A percentile compares a stretch with the other conserved stretches of the same genome.
These are phyloP conservation scores for Fraxinus baroniana DNA, from an alignment of 305 asterid species.

Conservation along the genomic window DNA sequence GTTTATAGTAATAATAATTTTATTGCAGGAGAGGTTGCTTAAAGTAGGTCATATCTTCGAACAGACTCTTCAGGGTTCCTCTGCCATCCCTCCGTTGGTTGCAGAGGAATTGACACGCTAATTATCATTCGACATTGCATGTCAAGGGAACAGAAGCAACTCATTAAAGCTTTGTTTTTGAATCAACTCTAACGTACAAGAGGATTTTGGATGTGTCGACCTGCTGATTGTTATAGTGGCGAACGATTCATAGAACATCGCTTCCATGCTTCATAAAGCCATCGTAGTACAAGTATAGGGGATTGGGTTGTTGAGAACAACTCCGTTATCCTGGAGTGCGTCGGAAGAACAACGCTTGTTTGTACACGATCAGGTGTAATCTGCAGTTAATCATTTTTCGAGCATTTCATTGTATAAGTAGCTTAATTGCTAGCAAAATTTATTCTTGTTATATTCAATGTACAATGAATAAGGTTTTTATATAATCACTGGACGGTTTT, in stretches of 20 bases:
- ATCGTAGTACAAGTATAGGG: background rate
- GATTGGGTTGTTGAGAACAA: background rate
- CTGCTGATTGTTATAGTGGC: background rate
- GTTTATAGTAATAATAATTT: background rate
- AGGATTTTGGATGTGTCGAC: background rate
- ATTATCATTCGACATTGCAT: background rate
- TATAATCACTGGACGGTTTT: background rate
- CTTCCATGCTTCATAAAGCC: background rate
- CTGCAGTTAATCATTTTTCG: background rate
- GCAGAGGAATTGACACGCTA: conserved; percentile 45
- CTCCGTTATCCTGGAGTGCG: background rate
- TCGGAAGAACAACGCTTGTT: background rate
- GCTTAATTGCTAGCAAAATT: conserved; percentile 3
- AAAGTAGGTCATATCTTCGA: conserved; percentile 88
- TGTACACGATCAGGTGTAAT: background rate
- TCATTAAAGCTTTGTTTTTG: background rate
- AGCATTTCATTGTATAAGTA: background rate
- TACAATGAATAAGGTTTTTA: background rate
- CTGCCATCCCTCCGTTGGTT: conserved; percentile 69
- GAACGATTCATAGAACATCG: background rate
- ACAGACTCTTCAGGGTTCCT: conserved; percentile 74
- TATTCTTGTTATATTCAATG: background rate
- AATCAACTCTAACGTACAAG: background rate
- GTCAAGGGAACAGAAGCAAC: background rate
- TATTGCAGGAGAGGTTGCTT: conserved; percentile 77